Conservation (phyloP, 2,329 filamentous ascomycete genomes). For the Aspergillus hiratsukae region DNA sequence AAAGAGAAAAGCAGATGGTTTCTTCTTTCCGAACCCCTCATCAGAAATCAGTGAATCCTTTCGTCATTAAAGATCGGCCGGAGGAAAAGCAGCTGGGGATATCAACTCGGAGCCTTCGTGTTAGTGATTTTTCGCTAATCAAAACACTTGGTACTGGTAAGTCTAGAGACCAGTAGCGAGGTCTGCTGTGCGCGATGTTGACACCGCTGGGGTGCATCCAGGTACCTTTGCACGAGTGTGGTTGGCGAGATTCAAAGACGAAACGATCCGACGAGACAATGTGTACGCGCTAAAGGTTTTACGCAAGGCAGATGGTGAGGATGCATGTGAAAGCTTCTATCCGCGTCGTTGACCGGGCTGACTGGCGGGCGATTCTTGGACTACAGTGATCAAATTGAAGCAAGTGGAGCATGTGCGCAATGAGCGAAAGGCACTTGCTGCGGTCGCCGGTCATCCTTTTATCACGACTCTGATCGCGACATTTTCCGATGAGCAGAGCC, state of each 20-base stretch:
- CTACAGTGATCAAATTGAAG: constrained; percentile 54
- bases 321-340: neutral
- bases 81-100: constrained; percentile 36
- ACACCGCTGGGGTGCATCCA: constrained; percentile 20
- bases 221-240: constrained; percentile 51
- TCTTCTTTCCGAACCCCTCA: constrained; percentile 24
- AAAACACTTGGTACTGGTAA: constrained; percentile 49
- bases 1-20: constrained; percentile 28
- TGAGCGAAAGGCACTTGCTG: constrained; percentile 59
- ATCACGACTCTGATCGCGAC: constrained; percentile 62
- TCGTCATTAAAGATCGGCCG: constrained; percentile 34
- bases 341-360: constrained; percentile 5
- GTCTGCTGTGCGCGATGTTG: constrained; percentile 7
- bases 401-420: constrained; percentile 66
- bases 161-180: constrained; percentile 8
- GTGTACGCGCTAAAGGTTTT: constrained; percentile 49
- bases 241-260: constrained; percentile 42
- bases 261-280: constrained; percentile 30
- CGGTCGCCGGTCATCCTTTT: constrained; percentile 61
- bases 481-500: constrained; percentile 58
- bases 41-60: constrained; percentile 31
- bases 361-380: constrained; percentile 6
- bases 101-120: constrained; percentile 32
- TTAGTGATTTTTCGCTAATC: constrained; percentile 45
- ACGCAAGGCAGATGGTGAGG: constrained; percentile 47